Evolutionary conservation across 2,329 filamentous ascomycete species (phyloP).

Genomic region (Cytospora piceicola): DNA sequence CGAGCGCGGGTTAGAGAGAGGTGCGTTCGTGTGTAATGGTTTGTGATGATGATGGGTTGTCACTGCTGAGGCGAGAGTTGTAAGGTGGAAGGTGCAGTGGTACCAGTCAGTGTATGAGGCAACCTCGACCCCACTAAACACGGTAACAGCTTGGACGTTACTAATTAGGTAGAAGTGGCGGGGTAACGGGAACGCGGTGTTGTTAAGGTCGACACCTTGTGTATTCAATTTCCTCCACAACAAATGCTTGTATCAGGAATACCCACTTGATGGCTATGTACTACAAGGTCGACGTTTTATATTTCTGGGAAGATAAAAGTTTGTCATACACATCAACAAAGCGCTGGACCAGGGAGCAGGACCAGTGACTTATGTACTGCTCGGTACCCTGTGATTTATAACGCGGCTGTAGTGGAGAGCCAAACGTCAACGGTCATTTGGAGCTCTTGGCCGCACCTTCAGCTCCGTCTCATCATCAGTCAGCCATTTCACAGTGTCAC

Average conservation of each 20-base stretch:
- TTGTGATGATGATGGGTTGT: background rate
- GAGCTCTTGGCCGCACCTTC: background rate
- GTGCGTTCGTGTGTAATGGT: slow-evolving; percentile 10
- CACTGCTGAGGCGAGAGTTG: slow-evolving; percentile 16
- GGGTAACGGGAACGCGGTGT: background rate
- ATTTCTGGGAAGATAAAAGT: background rate
- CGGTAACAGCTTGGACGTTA: slow-evolving; percentile 3
- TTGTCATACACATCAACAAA: slow-evolving; percentile 1
- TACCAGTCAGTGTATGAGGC: background rate
- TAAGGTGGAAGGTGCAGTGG: slow-evolving; percentile 3
- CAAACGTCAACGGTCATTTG: background rate
- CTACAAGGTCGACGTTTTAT: background rate
- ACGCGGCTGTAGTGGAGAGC: background rate
- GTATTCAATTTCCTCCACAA: background rate
- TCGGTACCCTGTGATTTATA: slow-evolving; percentile 16
- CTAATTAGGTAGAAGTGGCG: slow-evolving; percentile 15
- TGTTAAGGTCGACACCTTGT: background rate
- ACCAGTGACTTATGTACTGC: slow-evolving; percentile 9
- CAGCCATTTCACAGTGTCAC: background rate
- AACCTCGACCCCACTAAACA: slow-evolving; percentile 25
- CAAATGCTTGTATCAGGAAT: background rate
- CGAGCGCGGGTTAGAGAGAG: slow-evolving; percentile 1
- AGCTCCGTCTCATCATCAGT: background rate
- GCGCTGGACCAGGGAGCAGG: background rate
- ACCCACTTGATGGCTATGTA: background rate